Base-by-base conservation (phyloP, 495 filamentous ascomycete genomes). In the Podospora pseudoanserina region DNA sequence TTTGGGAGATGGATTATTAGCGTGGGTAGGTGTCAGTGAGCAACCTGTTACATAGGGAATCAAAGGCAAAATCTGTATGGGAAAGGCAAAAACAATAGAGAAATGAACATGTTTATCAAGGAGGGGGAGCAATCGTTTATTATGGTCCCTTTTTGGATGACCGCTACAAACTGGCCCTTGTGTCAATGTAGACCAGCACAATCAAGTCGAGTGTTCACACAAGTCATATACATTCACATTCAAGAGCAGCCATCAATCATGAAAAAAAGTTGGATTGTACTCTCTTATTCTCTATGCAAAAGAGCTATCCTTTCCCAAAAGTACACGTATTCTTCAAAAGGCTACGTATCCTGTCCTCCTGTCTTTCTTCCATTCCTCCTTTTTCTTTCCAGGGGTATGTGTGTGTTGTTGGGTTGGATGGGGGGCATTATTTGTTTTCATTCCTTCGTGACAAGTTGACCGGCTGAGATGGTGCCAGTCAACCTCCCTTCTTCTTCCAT, bases 381-480 rank as follows among this genome's bases (percentile, higher is more conserved):
- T 27, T 61, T 61, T 32, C 27, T 61, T 30, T 61, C 15, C 6
- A 13, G 28, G 27, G 28, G 27, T n/a, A 11, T 63, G 11, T 63
- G 27, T 49, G n/a, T 63, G 23, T 23, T 23, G 23, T 23, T 23
- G 23, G 23, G 23, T 20, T 39, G 15, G 5, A 13, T 49, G 15
- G 39, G 39, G 39, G 39, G n/a, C 27, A 32, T 63, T 63, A 63
- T 39, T 20, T 63, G 15, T 44, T 39, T 63, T 49, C 61, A 49
- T 63, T 63, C 61, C 61, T 63, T 63, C 61, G n/a, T 63, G 61
- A 63, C 61, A 63, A 63, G 34, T 13, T 49, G 32, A 32, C 27
- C 61, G 18, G 23, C 19, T 62, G 5, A 11, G 16, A 28, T 30
- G 30, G 16, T 28, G 30, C 60, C 23, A 62, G 60, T n/a, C 60